A percentile compares a stretch with the other conserved stretches of the same genome.
Evolutionary conservation across 169 alveolate genomes (phyloP).

Genomic region (Ichthyophthirius multifiliis): DNA sequence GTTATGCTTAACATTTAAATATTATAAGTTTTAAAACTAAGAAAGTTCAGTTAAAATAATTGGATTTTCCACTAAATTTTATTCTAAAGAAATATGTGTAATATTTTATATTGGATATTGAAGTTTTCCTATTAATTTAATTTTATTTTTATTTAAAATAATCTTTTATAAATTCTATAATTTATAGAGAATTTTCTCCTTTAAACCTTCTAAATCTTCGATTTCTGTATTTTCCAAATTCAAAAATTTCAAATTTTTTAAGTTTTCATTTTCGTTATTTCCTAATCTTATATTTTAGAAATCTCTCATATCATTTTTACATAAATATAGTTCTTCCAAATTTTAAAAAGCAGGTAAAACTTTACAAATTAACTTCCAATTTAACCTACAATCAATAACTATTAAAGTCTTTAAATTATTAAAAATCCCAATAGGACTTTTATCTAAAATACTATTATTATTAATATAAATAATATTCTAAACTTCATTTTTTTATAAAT

Average conservation of each 20-base stretch:
- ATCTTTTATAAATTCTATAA: slow-evolving; percentile 24
- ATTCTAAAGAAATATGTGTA: slow-evolving; percentile 8
- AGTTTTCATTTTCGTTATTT: neutral
- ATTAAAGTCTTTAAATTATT: neutral
- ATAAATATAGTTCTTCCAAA: neutral
- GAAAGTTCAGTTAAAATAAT: slow-evolving; percentile 12
- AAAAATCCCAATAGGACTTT: neutral
- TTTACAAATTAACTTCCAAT: neutral
- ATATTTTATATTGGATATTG: neutral
- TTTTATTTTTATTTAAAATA: slow-evolving; percentile 25
- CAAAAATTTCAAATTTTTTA: neutral
- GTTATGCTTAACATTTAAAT: slow-evolving; percentile 32
- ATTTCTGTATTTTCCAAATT: neutral
- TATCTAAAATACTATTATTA: neutral
- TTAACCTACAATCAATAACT: neutral
- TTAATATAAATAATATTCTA: neutral
- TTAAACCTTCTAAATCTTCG: neutral
- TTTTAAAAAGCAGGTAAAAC: slow-evolving; percentile 7
- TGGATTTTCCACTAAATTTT: slow-evolving; percentile 7
- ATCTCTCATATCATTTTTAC: slow-evolving; percentile 12
- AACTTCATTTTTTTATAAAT: neutral
- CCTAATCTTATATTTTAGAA: neutral
- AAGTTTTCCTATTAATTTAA: slow-evolving; percentile 3
- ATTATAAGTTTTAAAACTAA: neutral
- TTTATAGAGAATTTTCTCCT: neutral